Percentiles rank a stretch among this genome's conserved stretches.
These are phyloP conservation scores for Solanum chmielewskii DNA, from an alignment of 257 asterid genomes.

Conservation along the genomic window DNA sequence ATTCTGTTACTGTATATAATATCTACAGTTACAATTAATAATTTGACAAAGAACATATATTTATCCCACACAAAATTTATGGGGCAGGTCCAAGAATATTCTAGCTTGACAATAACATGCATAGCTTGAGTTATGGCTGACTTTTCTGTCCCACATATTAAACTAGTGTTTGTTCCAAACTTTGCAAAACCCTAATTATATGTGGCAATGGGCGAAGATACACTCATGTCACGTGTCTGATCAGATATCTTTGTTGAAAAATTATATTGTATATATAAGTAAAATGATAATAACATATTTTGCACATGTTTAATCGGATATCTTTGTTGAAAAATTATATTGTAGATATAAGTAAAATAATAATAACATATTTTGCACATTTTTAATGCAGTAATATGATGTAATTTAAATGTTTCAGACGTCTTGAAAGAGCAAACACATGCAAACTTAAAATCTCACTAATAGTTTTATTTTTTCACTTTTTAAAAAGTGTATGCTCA, in stretches of 20 bases:
- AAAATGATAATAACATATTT: too few relatives aligned
- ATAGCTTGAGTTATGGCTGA: neutral
- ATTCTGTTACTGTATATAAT: neutral
- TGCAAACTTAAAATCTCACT: too few relatives aligned
- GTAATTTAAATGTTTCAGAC: too few relatives aligned
- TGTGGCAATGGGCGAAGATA: neutral
- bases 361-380: too few relatives aligned
- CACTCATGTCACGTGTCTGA: too few relatives aligned
- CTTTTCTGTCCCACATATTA: neutral
- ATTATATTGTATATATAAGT: too few relatives aligned
- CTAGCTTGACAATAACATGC: neutral
- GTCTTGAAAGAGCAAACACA: too few relatives aligned
- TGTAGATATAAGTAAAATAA: too few relatives aligned
- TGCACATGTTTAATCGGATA: too few relatives aligned
- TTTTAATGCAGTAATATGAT: too few relatives aligned
- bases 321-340: fast-evolving
- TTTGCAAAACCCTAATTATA: neutral
- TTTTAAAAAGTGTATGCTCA: too few relatives aligned
- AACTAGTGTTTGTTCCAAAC: neutral
- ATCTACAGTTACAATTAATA: neutral
- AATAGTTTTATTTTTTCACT: too few relatives aligned
- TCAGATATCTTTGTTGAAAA: fast-evolving
- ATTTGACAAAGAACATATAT: neutral
- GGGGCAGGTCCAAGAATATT: neutral
- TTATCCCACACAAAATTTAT: neutral